phyloP scores from a whole-genome alignment of 805 yeast species.

The Suhomyces prunicola region DNA sequence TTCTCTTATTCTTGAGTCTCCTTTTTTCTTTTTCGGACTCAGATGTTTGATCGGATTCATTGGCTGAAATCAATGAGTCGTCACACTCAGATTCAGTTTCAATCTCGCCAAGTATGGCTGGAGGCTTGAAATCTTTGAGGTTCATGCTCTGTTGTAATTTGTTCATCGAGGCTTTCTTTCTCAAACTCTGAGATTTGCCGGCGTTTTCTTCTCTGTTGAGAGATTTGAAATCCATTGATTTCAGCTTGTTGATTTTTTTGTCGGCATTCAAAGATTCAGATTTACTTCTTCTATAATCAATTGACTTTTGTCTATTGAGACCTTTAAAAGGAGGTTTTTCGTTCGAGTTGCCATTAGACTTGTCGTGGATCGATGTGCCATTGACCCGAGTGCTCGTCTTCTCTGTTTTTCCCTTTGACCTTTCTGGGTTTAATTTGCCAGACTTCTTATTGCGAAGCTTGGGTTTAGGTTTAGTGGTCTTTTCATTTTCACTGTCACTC shows the following conservation, averaged over 20 bases:
- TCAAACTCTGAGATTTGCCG: constrained; percentile 3
- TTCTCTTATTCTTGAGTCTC: constrained; percentile 13
- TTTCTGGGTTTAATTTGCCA: constrained; percentile 1
- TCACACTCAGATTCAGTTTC: constrained; percentile 11
- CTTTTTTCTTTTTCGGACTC: constrained; percentile 14
- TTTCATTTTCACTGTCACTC: constrained; percentile 20
- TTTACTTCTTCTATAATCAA: constrained; percentile 8
- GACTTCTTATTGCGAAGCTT: constrained; percentile 3
- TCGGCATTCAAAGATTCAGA: constrained; percentile 7
- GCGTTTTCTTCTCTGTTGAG: neutral
- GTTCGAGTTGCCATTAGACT: neutral
- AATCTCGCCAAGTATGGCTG: constrained; percentile 5
- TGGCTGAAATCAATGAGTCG: constrained; percentile 9
- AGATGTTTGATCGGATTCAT: constrained; percentile 6
- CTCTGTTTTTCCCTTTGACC: neutral
- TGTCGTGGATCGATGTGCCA: neutral
- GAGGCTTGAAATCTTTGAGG: neutral
- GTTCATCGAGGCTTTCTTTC: constrained; percentile 6
- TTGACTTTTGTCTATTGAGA: constrained; percentile 7
- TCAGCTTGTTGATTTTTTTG: constrained; percentile 9
- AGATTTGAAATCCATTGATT: constrained; percentile 10
- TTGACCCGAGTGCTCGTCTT: neutral
- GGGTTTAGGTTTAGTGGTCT: neutral
- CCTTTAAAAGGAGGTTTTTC: neutral
- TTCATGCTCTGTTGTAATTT: neutral